phyloP scores from a whole-genome alignment of 371 early-diverging fungal genomes.

The Phascolomyces articulosus region DNA sequence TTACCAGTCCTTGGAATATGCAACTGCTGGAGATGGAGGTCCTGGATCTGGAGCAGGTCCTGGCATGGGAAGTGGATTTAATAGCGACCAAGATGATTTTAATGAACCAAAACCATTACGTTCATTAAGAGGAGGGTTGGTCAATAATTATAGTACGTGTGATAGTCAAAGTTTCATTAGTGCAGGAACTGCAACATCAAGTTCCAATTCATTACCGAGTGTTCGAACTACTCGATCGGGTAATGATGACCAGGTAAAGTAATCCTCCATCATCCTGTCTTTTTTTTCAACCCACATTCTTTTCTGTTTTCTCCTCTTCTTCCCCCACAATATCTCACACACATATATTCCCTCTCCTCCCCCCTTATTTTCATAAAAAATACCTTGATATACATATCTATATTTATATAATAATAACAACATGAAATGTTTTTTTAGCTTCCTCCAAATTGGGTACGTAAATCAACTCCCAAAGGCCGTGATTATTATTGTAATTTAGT shows the following conservation, averaged over 20 bases:
- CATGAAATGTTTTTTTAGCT: constrained; percentile 30
- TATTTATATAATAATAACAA: too few relatives aligned
- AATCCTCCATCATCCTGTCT: too few relatives aligned
- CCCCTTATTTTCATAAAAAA: too few relatives aligned
- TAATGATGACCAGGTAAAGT: constrained; percentile 22
- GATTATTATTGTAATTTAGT: constrained; percentile 79
- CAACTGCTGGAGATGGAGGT: too few relatives aligned
- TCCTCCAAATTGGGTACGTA: constrained; percentile 67
- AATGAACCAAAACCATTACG: constrained; percentile 23
- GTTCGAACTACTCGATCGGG: constrained; percentile 15
- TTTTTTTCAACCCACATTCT: not conserved
- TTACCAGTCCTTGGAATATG: constrained; percentile 7
- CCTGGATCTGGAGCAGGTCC: too few relatives aligned
- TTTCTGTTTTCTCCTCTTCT: not conserved
- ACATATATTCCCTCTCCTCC: too few relatives aligned
- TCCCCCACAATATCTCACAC: too few relatives aligned
- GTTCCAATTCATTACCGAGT: constrained; percentile 21
- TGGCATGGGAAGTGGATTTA: not conserved
- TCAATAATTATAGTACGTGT: constrained; percentile 4
- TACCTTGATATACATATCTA: too few relatives aligned
- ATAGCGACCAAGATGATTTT: constrained; percentile 11
- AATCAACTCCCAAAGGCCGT: constrained; percentile 64
- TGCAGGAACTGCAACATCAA: constrained; percentile 14
- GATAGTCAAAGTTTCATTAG: constrained; percentile 21
- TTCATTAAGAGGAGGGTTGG: constrained; percentile 25